Evolutionary conservation across 805 yeast genomes (phyloP).

Genomic region (Zygotorulaspora florentina): DNA sequence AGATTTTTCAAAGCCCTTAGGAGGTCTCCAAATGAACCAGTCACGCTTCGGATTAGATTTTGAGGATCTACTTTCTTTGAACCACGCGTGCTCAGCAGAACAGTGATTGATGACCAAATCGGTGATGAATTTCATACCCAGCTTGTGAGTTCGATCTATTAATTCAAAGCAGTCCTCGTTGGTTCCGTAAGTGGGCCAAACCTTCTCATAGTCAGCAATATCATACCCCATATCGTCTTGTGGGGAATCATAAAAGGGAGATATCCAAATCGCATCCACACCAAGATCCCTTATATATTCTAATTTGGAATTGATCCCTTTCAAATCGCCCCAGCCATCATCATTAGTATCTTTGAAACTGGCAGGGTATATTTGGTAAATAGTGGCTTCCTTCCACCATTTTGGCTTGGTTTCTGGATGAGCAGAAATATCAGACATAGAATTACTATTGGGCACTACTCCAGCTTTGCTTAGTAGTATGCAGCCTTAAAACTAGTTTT

Average conservation of each 20-base stretch:
- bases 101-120: constrained; percentile 60
- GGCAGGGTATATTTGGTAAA: constrained; percentile 61
- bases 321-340: constrained; percentile 57
- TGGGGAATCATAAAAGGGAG: constrained; percentile 56
- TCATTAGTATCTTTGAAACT: constrained; percentile 55
- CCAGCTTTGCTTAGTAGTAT: too few species aligned
- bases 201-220: constrained; percentile 51
- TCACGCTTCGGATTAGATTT: constrained; percentile 52
- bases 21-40: constrained; percentile 57
- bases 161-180: constrained; percentile 48
- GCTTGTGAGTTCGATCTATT: constrained; percentile 43
- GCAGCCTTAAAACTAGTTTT: too few species aligned
- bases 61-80: constrained; percentile 50
- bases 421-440: constrained; percentile 2
- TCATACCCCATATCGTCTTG: constrained; percentile 64
- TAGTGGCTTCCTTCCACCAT: constrained; percentile 57
- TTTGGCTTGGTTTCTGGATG: constrained; percentile 15
- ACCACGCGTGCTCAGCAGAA: constrained; percentile 54
- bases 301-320: constrained; percentile 48
- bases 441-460: too few species aligned
- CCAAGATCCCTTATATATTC: constrained; percentile 50
- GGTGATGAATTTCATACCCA: constrained; percentile 49
- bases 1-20: constrained; percentile 42
- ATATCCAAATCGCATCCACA: constrained; percentile 51
- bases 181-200: constrained; percentile 51